Evolutionary conservation across 2,329 filamentous ascomycete genomes (phyloP), one percentile per base, ranked within the genome.

Genomic region (Penicillium sp.): DNA sequence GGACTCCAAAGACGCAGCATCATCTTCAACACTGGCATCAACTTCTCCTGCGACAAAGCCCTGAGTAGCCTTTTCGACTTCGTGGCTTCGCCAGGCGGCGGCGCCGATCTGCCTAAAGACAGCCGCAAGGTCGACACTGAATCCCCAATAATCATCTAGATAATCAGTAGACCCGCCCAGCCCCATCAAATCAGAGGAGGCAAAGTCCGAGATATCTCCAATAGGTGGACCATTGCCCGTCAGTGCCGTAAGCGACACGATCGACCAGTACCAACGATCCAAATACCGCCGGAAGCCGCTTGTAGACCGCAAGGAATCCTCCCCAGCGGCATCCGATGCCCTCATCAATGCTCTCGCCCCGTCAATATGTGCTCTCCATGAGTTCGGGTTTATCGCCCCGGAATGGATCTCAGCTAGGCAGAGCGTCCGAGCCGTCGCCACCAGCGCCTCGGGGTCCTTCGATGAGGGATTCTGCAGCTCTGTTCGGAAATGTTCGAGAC

Each of bases 341-440:
- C 56, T 62, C 66, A 77, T 69, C 52, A 77, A 60, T 3, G 72
- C 74, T 56, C 68, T 69, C 31, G 75, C 74, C 29, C 75, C 75
- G 45, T 74, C 72, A 34, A 77, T 68, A 62, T 77, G 75, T 15
- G 72, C 72, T 37, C 75, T 67, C 75, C 75, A 77, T 8, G 74
- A 71, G 54, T 73, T 70, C 0, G 70, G 68, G 35, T 75, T 66
- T 39, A 75, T 69, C 15, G 71, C 71, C 1, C 75, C 73, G 0
- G 75, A 74, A 58, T 75, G 72, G 6, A 76, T 74, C 57, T 77
- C 75, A 25, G 73, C 75, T 16, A 76, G 58, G 60, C 73, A 77
- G 6, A 77, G 65, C 3, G 75, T 77, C 23, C 74, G 69, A 10
- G 74, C 73, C 1, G 75, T 77, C 8, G 73, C 72, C 37, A 77